Base-by-base conservation (phyloP, 2,329 filamentous ascomycete genomes). In the Sporothrix euskadiensis region DNA sequence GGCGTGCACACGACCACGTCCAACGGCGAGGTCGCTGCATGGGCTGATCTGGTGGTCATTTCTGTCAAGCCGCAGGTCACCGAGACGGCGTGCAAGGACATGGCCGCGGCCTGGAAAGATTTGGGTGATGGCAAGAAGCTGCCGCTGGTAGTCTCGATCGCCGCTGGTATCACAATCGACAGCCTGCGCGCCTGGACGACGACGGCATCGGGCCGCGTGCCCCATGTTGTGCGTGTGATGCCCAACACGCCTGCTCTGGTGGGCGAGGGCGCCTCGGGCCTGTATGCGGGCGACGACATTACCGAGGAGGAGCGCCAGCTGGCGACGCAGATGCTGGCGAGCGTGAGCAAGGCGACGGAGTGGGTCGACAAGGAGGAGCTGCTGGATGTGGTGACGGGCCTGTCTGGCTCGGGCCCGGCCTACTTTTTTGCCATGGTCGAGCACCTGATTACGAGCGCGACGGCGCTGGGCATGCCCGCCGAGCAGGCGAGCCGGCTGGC, bases 361-460 rank as follows among this genome's bases (percentile, higher is more conserved):
- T 86, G 84, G 85, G 83, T 87, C 7, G 81, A 85, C 72, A 81
- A 80, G 74, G 85, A 87, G 77, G 82, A 85, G 76, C 79, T 86
- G 52, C 80, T 87, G 14, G 85, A 87, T 44, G 84, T 86, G 5
- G 84, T 86, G 10, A 86, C 85, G 0, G 85, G 84, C 1, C 77
- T 87, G 7, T 86, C 85, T 2, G 85, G 85, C 32, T 86, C 84
- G 22, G 85, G 85, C 1, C 85, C 85, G 0, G 85, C 85, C 0
- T 87, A 87, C 79, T 87, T 87, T 80, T 87, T 87, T 77, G 84
- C 84, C 76, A 81, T 87, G 79, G 85, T 87, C 7, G 85, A 87
- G 77, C 84, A 87, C 78, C 79, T 87, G 63, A 83, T 85, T 71
- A 78, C 83, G 71, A 83, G 82, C 74, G 85, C 82, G 14, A 81